Base-by-base conservation (phyloP, 352 stramenopile species). In the Globisporangium nodosum region DNA sequence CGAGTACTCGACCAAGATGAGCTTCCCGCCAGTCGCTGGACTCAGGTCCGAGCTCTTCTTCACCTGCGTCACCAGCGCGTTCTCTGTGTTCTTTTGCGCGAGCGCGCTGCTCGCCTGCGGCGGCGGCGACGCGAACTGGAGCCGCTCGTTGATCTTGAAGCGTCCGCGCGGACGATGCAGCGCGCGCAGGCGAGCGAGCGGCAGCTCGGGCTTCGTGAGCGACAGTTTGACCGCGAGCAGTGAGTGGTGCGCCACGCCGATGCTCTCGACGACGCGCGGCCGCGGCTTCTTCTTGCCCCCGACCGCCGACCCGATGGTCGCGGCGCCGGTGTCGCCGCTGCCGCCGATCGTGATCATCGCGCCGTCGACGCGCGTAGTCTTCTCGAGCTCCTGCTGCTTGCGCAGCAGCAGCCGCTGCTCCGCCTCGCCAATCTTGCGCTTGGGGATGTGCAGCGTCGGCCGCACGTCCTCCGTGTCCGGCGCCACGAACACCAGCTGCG, bases 41-140 rank as follows among this genome's bases (percentile, higher is more conserved):
- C 87, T 90, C 53, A 94, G 63, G 35, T 94, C 84, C 0, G 81
- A 90, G 39, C 75, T 89, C 63, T 94, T 94, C 58, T 94, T 94
- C 59, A 92, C 92, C 61, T 94, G 84, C 20, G 81, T 87, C 43
- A 88, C 72, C 56, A 87, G 83, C 15, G 80, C 77, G 49, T 70
- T 85, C 50, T 90, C 79, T 20, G 92, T 71, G 21, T 83, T 80
- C 6, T 69, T 63, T 12, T 73, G 65, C 18, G 87, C 49, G 1
- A 66, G 49, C 8, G 74, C 64, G 37, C 12, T 13, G 37, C 13
- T 43, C 12, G 66, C 54, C 46, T 77, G 76, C 9, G 82, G 76
- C 16, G 63, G 69, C 15, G 69, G 37, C 37, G 37, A 11, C 13
- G 37, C 55, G 40, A 92, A 84, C 1, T 74, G 56, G 47, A 92